Percentiles rank a stretch among this genome's conserved stretches.
These are phyloP conservation scores for Acorus calamus DNA, from an alignment of 106 monocot genomes.

Conservation along the genomic window DNA sequence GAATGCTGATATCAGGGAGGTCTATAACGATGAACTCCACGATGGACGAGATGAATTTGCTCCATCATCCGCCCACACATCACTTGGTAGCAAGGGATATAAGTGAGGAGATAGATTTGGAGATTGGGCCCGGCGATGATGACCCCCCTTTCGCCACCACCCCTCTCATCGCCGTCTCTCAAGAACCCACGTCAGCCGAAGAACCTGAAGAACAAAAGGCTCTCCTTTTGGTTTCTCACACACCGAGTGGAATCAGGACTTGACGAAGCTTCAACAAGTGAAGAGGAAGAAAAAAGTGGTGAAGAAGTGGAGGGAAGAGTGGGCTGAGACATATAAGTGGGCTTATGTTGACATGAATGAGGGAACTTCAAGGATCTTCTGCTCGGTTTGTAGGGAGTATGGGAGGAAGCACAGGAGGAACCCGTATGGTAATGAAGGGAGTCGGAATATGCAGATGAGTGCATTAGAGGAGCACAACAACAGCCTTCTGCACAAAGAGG, in stretches of 20 bases:
- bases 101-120: constrained; percentile 92
- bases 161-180: constrained; percentile 43
- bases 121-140: constrained; percentile 86
- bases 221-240: constrained; percentile 46
- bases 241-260: constrained; percentile 22
- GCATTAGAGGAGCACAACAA: constrained; percentile 98
- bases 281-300: constrained; percentile 99
- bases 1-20: constrained; percentile 29
- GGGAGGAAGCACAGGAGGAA: constrained; percentile 96
- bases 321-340: constrained; percentile 99
- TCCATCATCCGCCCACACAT: constrained; percentile 74
- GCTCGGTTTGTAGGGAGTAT: constrained; percentile 90
- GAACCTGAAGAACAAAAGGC: constrained; percentile 92
- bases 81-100: constrained; percentile 80
- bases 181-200: constrained; percentile 30
- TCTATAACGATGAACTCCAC: constrained; percentile 36
- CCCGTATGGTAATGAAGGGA: constrained; percentile 99
- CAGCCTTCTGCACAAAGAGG: constrained; percentile 97
- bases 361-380: constrained; percentile 79
- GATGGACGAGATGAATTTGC: constrained; percentile 85
- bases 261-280: constrained; percentile 37
- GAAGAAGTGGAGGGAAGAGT: constrained; percentile 99
- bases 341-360: constrained; percentile 84
- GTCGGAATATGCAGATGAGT: constrained; percentile 99
- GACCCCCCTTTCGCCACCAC: constrained; percentile 62